Evolutionary conservation across 805 yeast species (phyloP), one percentile per base, ranked within the genome.

Genomic region (Candida hispaniensis): DNA sequence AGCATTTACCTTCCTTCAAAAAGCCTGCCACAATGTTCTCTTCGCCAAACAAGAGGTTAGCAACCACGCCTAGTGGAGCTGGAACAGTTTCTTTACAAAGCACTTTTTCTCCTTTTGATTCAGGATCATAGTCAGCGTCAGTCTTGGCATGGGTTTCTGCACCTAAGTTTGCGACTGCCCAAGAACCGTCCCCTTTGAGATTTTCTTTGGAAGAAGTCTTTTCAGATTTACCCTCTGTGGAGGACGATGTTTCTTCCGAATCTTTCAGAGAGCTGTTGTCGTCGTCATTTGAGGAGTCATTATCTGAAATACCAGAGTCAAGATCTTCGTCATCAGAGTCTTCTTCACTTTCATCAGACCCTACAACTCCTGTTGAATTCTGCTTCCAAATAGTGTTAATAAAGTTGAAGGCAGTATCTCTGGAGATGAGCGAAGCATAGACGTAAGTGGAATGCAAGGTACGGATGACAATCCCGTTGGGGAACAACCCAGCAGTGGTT

Each of bases 401-500:
- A 39, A 83, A 67, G 27, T 75, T 78, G 45, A 70, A 70, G 0
- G 93, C 77, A 6, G 74, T 56, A 52, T 88, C 95, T 39, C 96
- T 67, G 1, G 88, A 71, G 5, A 82, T 61, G 50, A 88, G 85
- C 38, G 93, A 81, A 9, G 94, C 95, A 63, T 88, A 86, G 12
- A 73, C 72, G 47, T 83, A 80, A 42, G 70, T 72, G 4, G 66
- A 69, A 56, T 64, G 70, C 49, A 51, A 47, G 26, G 91, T 79
- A 46, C 74, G 77, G 14, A 83, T 64, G 5, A 69, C 60, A 24
- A 88, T 82, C 3, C 94, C 96, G 52, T 88, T 88, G 14, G 94
- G 93, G 49, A 88, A 83, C 14, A 88, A 61, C 0, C 93, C 94
- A 5, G 82, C 95, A 0, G 95, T 83, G 12, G 75, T 67, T 40